Conservation (phyloP, 495 filamentous ascomycete genomes). For the Penicillium coffeae region DNA sequence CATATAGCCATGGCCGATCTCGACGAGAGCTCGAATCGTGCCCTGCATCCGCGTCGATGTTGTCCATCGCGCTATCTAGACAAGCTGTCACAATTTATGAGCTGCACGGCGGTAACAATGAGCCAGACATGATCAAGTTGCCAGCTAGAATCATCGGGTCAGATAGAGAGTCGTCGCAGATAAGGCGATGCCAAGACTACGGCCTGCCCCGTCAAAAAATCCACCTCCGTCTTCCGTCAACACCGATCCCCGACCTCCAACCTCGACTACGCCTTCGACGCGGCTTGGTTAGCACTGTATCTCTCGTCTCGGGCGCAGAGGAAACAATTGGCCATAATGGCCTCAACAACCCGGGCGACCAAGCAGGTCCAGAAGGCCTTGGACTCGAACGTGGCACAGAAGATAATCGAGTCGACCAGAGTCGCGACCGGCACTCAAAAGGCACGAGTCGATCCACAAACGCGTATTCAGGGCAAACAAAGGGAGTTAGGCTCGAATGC, state of each 20-base stretch:
- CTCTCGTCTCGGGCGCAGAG: neutral
- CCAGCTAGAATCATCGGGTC: neutral
- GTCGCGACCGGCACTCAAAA: slow-evolving; percentile 39
- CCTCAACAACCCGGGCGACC: slow-evolving; percentile 27
- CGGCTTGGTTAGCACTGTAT: neutral
- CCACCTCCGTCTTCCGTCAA: slow-evolving; percentile 24
- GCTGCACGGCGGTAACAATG: neutral
- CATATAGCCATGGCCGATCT: slow-evolving; percentile 23
- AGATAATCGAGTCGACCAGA: slow-evolving; percentile 46
- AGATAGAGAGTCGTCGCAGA: slow-evolving; percentile 4
- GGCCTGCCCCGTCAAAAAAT: slow-evolving; percentile 29
- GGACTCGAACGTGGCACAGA: slow-evolving; percentile 20
- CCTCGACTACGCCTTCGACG: neutral
- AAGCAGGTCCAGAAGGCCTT: slow-evolving; percentile 44
- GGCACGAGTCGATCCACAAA: slow-evolving; percentile 36
- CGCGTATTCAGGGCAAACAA: slow-evolving; percentile 36
- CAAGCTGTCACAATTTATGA: neutral
- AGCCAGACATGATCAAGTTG: neutral
- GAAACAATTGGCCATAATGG: slow-evolving; percentile 37
- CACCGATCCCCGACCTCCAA: slow-evolving; percentile 7
- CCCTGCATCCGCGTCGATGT: slow-evolving; percentile 14
- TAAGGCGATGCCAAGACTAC: slow-evolving; percentile 28
- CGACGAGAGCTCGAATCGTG: slow-evolving; percentile 20
- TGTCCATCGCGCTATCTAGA: slow-evolving; percentile 8
- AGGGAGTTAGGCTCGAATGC: slow-evolving; percentile 41